Evolutionary conservation across 2,329 filamentous ascomycete genomes (phyloP).

Genomic region (Mollisia scopiformis): DNA sequence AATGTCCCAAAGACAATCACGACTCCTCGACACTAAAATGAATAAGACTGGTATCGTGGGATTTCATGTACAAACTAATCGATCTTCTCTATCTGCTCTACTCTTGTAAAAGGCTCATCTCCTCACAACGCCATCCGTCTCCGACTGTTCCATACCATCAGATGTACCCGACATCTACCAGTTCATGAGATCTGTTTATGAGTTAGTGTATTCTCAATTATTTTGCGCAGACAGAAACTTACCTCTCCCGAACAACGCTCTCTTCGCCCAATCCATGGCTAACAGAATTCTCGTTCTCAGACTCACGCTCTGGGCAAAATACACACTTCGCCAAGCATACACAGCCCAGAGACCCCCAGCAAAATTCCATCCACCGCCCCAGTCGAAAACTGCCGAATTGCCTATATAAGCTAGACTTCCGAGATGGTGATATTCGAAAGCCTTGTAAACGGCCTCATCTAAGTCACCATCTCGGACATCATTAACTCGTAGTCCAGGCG

Average conservation of each 20-base stretch:
- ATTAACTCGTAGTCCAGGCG: conserved; percentile 76
- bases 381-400: conserved; percentile 94
- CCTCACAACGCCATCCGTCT: not conserved
- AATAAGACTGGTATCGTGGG: not conserved
- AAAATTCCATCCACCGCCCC: conserved; percentile 75
- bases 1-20: too few relatives aligned
- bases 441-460: conserved; percentile 89
- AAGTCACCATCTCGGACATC: conserved; percentile 86
- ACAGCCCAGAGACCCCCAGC: conserved; percentile 88
- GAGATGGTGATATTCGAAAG: conserved; percentile 92
- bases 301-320: conserved; percentile 97
- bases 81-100: not conserved
- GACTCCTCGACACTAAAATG: too few relatives aligned
- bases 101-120: not conserved
- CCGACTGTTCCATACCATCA: not conserved
- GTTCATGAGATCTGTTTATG: conserved; percentile 26
- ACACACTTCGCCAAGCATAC: conserved; percentile 94
- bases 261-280: conserved; percentile 99
- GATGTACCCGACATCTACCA: conserved; percentile 11
- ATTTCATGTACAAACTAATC: not conserved
- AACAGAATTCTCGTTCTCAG: conserved; percentile 84
- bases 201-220: conserved; percentile 2
- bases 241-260: conserved; percentile 95
- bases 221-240: conserved; percentile 10
- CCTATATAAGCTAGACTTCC: conserved; percentile 94